Conservation (phyloP, 1,139 yeast genomes). For the Debaryomyces sp. region DNA sequence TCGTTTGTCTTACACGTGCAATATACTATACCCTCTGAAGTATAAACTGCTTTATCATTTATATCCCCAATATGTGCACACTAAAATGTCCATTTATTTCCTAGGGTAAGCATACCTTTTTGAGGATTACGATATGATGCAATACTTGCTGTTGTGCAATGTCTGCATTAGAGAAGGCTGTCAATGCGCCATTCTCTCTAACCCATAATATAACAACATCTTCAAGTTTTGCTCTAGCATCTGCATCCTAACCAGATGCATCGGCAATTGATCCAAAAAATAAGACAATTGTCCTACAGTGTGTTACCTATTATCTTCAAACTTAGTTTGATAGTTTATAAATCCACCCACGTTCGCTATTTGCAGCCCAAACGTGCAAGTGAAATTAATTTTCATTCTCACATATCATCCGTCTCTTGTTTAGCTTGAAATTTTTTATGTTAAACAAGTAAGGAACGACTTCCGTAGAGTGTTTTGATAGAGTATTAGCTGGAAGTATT, state of each 20-base stretch:
- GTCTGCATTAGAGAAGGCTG: neutral
- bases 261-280: neutral
- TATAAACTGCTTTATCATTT: neutral
- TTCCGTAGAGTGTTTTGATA: neutral
- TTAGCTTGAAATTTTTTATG: neutral
- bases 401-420: neutral
- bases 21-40: neutral
- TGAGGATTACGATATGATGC: neutral
- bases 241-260: neutral
- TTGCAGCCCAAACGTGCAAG: conserved; percentile 2
- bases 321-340: neutral
- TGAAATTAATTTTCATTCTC: neutral
- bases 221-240: neutral
- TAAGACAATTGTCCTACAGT: neutral
- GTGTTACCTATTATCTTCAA: neutral
- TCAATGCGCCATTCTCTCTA: neutral
- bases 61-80: neutral
- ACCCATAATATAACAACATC: neutral
- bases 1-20: neutral
- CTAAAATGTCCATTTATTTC: neutral
- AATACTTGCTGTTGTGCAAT: neutral
- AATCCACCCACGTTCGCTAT: conserved; percentile 3
- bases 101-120: neutral
- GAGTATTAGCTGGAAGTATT: neutral
- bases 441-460: neutral